Evolutionary conservation across 148 eudicot species (phyloP).

Genomic region (Spergularia marina): DNA sequence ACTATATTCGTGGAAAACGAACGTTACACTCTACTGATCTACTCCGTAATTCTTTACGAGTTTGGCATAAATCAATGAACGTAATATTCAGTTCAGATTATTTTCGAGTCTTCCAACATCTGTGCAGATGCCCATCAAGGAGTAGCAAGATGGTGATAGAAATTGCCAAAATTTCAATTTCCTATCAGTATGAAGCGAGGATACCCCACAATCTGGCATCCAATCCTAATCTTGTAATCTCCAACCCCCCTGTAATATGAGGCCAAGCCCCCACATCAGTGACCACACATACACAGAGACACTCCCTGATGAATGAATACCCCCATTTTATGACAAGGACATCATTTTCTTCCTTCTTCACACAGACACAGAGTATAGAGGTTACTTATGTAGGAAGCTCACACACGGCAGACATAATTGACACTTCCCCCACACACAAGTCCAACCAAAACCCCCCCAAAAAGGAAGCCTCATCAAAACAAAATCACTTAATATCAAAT

Average conservation of each 20-base stretch:
- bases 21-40: no score
- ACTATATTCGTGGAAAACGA: no score
- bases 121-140: background rate
- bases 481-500: background rate
- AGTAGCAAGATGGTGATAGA: background rate
- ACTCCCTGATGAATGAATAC: background rate
- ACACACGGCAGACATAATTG: slow-evolving; percentile 30
- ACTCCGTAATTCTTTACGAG: no score
- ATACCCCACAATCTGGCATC: background rate
- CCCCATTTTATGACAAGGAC: slow-evolving; percentile 13
- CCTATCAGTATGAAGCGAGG: background rate
- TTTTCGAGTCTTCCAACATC: no score
- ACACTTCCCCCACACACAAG: slow-evolving; percentile 12
- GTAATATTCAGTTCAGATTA: no score
- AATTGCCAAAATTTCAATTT: background rate
- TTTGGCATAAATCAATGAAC: no score
- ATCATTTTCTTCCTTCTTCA: background rate
- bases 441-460: background rate
- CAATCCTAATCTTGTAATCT: slow-evolving; percentile 22
- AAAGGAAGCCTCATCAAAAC: background rate
- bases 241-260: slow-evolving; percentile 12
- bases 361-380: no score
- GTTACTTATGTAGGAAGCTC: slow-evolving; percentile 17
- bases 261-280: slow-evolving; percentile 21
- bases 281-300: slow-evolving; percentile 4